phyloP scores from a whole-genome alignment of 306 rosid genomes.

The Sphenostylis stenocarpa region DNA sequence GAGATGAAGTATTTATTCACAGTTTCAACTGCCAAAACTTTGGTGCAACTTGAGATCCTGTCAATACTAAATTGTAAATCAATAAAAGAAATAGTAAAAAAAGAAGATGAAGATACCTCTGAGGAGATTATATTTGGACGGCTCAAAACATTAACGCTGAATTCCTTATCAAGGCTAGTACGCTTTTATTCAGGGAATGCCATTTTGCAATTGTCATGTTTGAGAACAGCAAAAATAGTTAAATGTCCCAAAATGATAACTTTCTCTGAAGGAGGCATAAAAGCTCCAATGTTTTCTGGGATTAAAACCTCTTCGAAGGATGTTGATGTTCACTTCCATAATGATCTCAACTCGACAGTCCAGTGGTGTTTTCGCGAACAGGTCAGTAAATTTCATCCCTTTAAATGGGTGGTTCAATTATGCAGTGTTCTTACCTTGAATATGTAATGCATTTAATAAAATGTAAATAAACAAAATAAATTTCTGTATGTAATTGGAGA shows the following conservation, averaged over 20 bases:
- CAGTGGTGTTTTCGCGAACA: not conserved
- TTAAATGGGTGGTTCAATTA: too few species aligned
- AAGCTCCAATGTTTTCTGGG: not conserved
- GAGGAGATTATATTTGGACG: not conserved
- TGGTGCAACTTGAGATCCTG: slow-evolving; percentile 9
- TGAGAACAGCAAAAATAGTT: not conserved
- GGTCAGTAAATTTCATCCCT: not conserved
- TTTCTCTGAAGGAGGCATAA: not conserved
- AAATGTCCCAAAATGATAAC: not conserved
- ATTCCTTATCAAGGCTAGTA: not conserved
- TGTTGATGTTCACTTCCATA: not conserved
- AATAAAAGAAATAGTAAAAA: not conserved
- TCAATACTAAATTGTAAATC: not conserved
- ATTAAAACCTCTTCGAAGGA: not conserved
- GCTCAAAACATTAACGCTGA: not conserved
- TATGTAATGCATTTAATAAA: too few species aligned
- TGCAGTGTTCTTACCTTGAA: too few species aligned
- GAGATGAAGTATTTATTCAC: slow-evolving; percentile 19
- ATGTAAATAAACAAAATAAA: too few species aligned
- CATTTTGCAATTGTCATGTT: not conserved
- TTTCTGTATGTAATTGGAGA: too few species aligned
- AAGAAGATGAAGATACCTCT: not conserved
- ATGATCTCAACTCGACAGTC: not conserved
- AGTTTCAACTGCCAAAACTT: slow-evolving; percentile 19
- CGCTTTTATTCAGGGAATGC: slow-evolving; percentile 13